Base-by-base conservation (phyloP, 768 basidiomycete genomes). In the Gloeostereum incarnatum region DNA sequence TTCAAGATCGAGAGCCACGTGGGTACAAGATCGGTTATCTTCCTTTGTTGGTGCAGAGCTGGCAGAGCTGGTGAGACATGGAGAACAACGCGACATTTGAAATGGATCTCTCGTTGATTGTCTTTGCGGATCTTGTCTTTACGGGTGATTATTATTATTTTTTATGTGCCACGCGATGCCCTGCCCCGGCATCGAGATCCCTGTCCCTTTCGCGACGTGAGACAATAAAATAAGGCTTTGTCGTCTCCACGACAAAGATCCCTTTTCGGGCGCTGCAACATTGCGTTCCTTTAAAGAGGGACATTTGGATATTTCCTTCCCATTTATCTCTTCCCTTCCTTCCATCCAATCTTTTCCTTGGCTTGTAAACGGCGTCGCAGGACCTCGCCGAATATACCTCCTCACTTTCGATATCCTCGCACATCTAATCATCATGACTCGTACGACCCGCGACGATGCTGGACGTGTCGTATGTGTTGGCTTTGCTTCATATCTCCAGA, bases 351-450 rank as follows among this genome's bases (percentile, higher is more conserved):
- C 24, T 30, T 40, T 41, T 10, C 35, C 25, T 35, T 23, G 21
- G 19, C 21, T 14, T 36, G 10, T 31, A 36, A 38, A 32, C 35
- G 45, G 44, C 49, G 53, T 52, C 56, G 57, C 57, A 47, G 57
- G 48, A 41, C 57, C 55, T 39, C 52, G 45, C 50, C 47, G 19
- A 19, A 32, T 39, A n/a, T n/a, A n/a, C n/a, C n/a, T 21, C 18
- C 23, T 39, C 35, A 25, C 35, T 31, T 47, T 19, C 35, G n/a
- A 24, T 36, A 39, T 37, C 45, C 18, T 16, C 22, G 10, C 21
- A 41, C 24, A 20, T n/a, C 9, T 29, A 23, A n/a, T 33, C 20
- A 20, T 18, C 26, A 31, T 39, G 23, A 38, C 22, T 8, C 23
- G 9, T 21, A 9, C 30, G 16, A 22, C 17, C 27, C 16, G 35